Base-by-base conservation (phyloP, 2,329 filamentous ascomycete genomes). In the Trichoderma gracile region DNA sequence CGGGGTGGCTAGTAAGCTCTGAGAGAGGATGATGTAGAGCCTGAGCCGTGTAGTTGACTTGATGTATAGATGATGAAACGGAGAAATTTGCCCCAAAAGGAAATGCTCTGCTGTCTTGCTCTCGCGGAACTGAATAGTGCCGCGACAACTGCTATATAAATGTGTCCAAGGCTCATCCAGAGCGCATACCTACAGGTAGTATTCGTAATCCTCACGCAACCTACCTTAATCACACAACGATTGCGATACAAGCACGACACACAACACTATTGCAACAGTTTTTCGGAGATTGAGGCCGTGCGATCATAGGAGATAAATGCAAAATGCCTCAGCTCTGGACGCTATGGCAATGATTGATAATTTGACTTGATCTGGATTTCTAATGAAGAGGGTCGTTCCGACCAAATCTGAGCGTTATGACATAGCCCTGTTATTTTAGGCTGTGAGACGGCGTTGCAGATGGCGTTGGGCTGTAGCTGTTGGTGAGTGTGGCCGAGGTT, bases 341-440 rank as follows among this genome's bases (percentile, higher is more conserved):
- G 17, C 23, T 27, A 47, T 23, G 0, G 10, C 6, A 30, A 30
- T 49, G 40, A 21, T 49, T 52, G 52, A 49, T 54, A 63, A 45
- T 47, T 55, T 38, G 21, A 53, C 21, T 33, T 8, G 5, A n/a
- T 43, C 33, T 43, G 30, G 27, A 63, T 63, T 63, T 63, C 38
- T 63, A 63, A 63, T 63, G 14, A 23, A 27, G 14, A 23, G 23
- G 42, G 33, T 43, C 21, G 19, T 25, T 43, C 49, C 52, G 17
- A 23, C 38, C 30, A 57, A 42, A 25, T 42, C 53, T 55, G 42
- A 50, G 8, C 52, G 56, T 49, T 57, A 63, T 63, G 60, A 63
- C 60, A 63, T 63, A 50, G 60, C 60, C 60, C 60, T 63, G 60
- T 63, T 52, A 43, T 47, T 63, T 63, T 63, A 63, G 52, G 50